Base-by-base conservation (phyloP, 257 asterid genomes). In the Ilex aquifolium region DNA sequence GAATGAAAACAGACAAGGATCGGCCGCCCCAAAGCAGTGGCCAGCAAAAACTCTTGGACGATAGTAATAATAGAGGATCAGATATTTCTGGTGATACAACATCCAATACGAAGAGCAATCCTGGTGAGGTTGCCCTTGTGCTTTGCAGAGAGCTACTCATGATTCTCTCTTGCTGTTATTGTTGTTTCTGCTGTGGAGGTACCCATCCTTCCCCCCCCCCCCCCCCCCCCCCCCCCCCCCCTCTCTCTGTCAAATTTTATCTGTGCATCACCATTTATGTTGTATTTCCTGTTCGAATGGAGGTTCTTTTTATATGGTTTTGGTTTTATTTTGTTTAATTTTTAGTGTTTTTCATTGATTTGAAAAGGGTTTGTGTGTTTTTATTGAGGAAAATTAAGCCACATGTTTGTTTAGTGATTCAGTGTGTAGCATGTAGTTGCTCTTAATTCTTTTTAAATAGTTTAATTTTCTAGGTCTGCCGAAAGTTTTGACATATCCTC, bases 171-270 rank as follows among this genome's bases (percentile, higher is more conserved):
- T 91, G 98, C 80, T 86, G 95, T 69, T 91, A 86, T 72, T 88
- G 96, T 46, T 91, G 96, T 65, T 90, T 88, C 80, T 81, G 93
- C 82, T 91, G 95, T 72, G 95, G 96, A 77, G 97, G 97, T 87
- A 79, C 60, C 32, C 56, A 52, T 44, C 44, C 21, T 10, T 42
- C 31, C 48, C 56, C 7, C 36, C 29, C 9, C 44, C 58, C 52
- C 31, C 11, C 9, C 44, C 58, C 52, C 31, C 11, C n/a, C 31
- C 48, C 56, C 7, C 36, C 29, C 9, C 44, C 58, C 52, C 31
- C 11, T 15, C 30, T 53, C 57, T 69, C 16, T 13, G n/a, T 46
- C 12, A 10, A 10, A 21, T 21, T 57, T 16, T 57, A 14, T n/a
- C 15, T 21, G 4, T 65, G 10, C 42, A 21, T 21, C 27, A 21